Evolutionary conservation across 306 rosid genomes (phyloP).

Genomic region (Sphenostylis stenocarpa): DNA sequence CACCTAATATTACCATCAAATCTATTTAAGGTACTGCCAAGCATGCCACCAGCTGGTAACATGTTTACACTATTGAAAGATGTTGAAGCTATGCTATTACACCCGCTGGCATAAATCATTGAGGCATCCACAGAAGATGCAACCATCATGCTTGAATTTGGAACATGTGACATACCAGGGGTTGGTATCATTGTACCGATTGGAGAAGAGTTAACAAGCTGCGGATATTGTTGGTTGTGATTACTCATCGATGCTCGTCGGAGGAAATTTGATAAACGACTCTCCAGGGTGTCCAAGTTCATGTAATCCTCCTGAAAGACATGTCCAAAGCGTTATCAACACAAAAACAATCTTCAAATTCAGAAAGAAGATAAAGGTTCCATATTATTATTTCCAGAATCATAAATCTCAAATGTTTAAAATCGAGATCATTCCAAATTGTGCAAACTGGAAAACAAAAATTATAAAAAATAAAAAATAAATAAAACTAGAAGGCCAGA

Average conservation of each 20-base stretch:
- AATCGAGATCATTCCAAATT: not conserved
- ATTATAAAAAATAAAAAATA: no score
- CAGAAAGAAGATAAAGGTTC: not conserved
- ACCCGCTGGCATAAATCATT: conserved; percentile 54
- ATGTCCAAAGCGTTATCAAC: conserved; percentile 33
- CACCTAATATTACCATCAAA: conserved; percentile 59
- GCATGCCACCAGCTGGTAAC: conserved; percentile 61
- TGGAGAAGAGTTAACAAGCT: conserved; percentile 65
- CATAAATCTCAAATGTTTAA: not conserved
- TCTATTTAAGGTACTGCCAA: conserved; percentile 62
- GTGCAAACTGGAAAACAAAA: conserved; percentile 6
- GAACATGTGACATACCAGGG: conserved; percentile 81
- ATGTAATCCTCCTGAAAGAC: conserved; percentile 76
- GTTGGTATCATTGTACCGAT: conserved; percentile 92
- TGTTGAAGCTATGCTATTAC: conserved; percentile 52
- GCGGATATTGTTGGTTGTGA: conserved; percentile 71
- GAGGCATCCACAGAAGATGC: conserved; percentile 69
- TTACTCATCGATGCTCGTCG: conserved; percentile 44
- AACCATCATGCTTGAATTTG: conserved; percentile 71
- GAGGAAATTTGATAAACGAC: conserved; percentile 57
- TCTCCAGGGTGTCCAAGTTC: conserved; percentile 79
- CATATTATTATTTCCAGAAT: conserved; percentile 17
- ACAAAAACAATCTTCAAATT: not conserved
- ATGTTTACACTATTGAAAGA: conserved; percentile 68
- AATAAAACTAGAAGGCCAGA: not conserved